Evolutionary conservation across 208 protist genomes (phyloP).

Genomic region (Acanthamoeba pearcei): DNA sequence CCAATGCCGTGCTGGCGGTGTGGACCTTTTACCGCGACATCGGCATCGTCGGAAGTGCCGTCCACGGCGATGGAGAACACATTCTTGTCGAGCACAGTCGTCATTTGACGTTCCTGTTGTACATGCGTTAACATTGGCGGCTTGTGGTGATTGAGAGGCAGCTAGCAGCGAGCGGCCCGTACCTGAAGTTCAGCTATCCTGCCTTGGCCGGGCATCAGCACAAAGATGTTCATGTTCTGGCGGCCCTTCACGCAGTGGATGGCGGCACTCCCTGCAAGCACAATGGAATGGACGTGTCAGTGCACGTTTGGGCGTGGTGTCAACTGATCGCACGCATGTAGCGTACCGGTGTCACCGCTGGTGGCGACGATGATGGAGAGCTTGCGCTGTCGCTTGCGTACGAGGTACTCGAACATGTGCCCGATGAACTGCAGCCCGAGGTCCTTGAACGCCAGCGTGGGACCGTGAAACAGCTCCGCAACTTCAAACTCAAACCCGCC

Average conservation of each 20-base stretch:
- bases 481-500: conserved; percentile 68
- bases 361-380: conserved; percentile 78
- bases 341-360: conserved; percentile 68
- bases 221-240: conserved; percentile 75
- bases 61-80: conserved; percentile 85
- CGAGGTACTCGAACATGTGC: conserved; percentile 87
- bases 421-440: conserved; percentile 89
- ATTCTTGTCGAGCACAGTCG: conserved; percentile 87
- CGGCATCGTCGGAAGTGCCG: conserved; percentile 86
- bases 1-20: background rate
- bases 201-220: conserved; percentile 70
- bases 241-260: conserved; percentile 75
- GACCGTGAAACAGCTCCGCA: conserved; percentile 89
- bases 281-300: background rate
- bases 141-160: background rate
- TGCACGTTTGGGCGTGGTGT: background rate
- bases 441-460: conserved; percentile 91
- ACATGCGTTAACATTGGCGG: background rate
- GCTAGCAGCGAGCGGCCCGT: background rate
- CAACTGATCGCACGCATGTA: background rate
- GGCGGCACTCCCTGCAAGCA: conserved; percentile 83
- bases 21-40: conserved; percentile 71
- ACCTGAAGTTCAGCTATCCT: conserved; percentile 76
- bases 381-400: conserved; percentile 62
- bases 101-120: conserved; percentile 85